A percentile compares a stretch with the other conserved stretches of the same genome.
Conservation (phyloP, 2,329 filamentous ascomycete species). For the Myriosclerotinia curreyana region DNA sequence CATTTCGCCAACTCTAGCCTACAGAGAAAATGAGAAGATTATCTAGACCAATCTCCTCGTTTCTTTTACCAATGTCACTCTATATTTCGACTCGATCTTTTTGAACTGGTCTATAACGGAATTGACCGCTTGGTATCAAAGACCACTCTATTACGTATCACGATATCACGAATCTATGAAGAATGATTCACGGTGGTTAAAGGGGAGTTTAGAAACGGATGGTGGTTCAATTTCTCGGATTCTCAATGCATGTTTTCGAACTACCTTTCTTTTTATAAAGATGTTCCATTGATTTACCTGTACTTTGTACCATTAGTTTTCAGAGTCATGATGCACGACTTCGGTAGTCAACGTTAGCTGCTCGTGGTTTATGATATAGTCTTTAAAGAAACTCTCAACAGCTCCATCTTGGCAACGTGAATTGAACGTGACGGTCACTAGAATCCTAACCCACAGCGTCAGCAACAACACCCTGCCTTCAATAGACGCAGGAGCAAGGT, state of each 20-base stretch:
- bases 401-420: background rate
- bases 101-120: constrained; percentile 4
- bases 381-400: background rate
- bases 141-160: background rate
- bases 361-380: constrained; percentile 1
- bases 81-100: background rate
- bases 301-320: background rate
- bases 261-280: background rate
- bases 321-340: background rate
- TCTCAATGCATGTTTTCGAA: constrained; percentile 1
- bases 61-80: background rate
- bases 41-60: background rate
- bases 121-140: background rate
- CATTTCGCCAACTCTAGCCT: background rate
- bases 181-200: constrained; percentile 7
- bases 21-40: constrained; percentile 13
- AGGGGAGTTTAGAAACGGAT: background rate
- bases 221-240: constrained; percentile 6
- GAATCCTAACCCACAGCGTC: background rate
- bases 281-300: background rate
- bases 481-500: background rate
- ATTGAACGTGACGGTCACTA: background rate
- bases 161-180: background rate
- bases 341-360: background rate
- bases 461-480: background rate